phyloP scores from a whole-genome alignment of 306 rosid genomes.

The Myrica gale region DNA sequence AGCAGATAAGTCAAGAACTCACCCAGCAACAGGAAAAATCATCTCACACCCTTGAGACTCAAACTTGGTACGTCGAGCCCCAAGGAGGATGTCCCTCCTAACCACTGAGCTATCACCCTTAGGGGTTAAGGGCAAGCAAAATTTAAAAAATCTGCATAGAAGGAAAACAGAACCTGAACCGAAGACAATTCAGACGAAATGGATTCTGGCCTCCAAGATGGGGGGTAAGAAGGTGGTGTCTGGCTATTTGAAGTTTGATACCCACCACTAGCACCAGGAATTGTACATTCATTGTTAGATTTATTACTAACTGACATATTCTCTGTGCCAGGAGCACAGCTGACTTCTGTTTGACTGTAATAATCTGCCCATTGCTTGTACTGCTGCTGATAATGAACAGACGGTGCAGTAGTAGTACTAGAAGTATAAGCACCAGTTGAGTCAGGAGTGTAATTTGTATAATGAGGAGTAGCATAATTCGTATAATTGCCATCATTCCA shows the following conservation, averaged over 20 bases:
- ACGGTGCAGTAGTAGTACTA: slow-evolving; percentile 49
- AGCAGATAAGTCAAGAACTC: too few relatives aligned
- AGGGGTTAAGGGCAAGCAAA: neutral
- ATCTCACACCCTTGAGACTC: too few relatives aligned
- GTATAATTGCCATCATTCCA: slow-evolving; percentile 83
- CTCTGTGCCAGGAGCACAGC: slow-evolving; percentile 99
- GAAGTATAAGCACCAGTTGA: slow-evolving; percentile 63
- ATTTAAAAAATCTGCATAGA: slow-evolving; percentile 24
- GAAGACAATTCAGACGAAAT: slow-evolving; percentile 59
- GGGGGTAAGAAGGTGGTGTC: slow-evolving; percentile 58
- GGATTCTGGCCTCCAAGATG: slow-evolving; percentile 79
- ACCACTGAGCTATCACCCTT: too few relatives aligned
- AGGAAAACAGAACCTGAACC: slow-evolving; percentile 79
- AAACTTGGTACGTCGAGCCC: too few relatives aligned
- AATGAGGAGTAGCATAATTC: slow-evolving; percentile 69
- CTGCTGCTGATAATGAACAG: slow-evolving; percentile 77
- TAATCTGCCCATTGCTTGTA: slow-evolving; percentile 89
- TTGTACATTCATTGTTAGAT: slow-evolving; percentile 52
- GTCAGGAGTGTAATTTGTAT: slow-evolving; percentile 68
- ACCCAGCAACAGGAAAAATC: too few relatives aligned
- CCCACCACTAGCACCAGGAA: slow-evolving; percentile 55
- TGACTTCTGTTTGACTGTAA: slow-evolving; percentile 91
- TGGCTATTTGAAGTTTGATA: slow-evolving; percentile 57
- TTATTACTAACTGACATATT: slow-evolving; percentile 62
- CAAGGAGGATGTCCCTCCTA: too few relatives aligned